phyloP scores from a whole-genome alignment of 169 alveolate species.

The Eimeria sp. region DNA sequence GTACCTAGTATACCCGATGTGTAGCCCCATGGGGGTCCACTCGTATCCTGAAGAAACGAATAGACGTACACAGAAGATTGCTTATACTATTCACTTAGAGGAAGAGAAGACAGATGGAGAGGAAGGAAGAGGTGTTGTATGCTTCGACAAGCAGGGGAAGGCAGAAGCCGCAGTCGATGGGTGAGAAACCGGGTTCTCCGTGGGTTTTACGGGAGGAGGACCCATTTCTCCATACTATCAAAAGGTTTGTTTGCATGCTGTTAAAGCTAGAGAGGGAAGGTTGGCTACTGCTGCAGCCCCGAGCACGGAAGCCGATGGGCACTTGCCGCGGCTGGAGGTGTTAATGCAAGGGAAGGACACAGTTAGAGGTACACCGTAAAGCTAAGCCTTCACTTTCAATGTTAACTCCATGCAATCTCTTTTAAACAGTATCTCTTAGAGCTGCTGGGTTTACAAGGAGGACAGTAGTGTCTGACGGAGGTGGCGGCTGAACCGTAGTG shows the following conservation, averaged over 20 bases:
- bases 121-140: not conserved
- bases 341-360: not conserved
- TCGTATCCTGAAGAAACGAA: not conserved
- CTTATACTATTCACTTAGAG: not conserved
- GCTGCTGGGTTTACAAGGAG: not conserved
- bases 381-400: not conserved
- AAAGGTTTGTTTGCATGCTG: not conserved
- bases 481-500: not conserved
- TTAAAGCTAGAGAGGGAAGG: not conserved
- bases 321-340: not conserved
- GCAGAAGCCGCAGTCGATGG: not conserved
- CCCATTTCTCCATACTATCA: not conserved
- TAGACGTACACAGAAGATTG: not conserved
- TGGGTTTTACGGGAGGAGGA: not conserved
- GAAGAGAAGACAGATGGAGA: not conserved
- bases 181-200: not conserved
- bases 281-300: slow-evolving; percentile 48
- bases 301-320: slow-evolving; percentile 49
- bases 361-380: not conserved
- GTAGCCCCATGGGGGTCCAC: not conserved
- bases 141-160: not conserved
- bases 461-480: no score
- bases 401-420: not conserved
- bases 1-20: not conserved
- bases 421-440: not conserved